Conservation (phyloP, 1,139 yeast genomes). For the Suhomyces taliae region DNA sequence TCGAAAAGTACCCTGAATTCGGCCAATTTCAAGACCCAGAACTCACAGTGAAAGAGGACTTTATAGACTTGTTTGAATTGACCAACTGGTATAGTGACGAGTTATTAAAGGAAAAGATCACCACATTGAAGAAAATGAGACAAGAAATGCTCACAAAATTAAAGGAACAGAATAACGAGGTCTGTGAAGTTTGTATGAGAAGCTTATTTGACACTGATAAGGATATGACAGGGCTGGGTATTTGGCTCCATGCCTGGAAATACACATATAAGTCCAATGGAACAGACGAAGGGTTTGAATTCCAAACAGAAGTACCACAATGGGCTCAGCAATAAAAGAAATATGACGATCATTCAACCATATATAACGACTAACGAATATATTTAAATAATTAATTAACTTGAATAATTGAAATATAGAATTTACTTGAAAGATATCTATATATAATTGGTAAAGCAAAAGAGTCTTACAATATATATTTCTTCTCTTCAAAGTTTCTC, state of each 20-base stretch:
- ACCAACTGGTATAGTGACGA: constrained; percentile 18
- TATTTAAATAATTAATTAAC: too few species aligned
- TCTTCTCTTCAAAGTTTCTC: too few species aligned
- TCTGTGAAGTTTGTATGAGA: constrained; percentile 50
- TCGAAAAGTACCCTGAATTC: constrained; percentile 18
- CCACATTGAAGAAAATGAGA: constrained; percentile 9
- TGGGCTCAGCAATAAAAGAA: constrained; percentile 26
- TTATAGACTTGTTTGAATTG: constrained; percentile 19
- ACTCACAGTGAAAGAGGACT: constrained; percentile 10
- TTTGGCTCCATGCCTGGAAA: constrained; percentile 61
- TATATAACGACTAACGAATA: constrained; percentile 10
- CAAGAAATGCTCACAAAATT: constrained; percentile 16
- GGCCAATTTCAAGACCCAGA: constrained; percentile 8
- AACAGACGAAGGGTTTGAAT: constrained; percentile 22
- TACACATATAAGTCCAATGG: constrained; percentile 29
- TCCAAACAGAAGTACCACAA: constrained; percentile 35
- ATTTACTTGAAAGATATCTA: too few species aligned
- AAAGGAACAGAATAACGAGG: constrained; percentile 16
- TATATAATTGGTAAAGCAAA: too few species aligned
- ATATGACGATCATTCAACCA: constrained; percentile 6
- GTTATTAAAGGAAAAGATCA: constrained; percentile 9
- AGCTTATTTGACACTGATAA: constrained; percentile 38
- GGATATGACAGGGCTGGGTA: constrained; percentile 32
- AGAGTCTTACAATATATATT: too few species aligned
- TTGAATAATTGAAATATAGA: too few species aligned